Evolutionary conservation across 768 basidiomycete genomes (phyloP), one percentile per base, ranked within the genome.

Genomic region (Mycena vitilis): DNA sequence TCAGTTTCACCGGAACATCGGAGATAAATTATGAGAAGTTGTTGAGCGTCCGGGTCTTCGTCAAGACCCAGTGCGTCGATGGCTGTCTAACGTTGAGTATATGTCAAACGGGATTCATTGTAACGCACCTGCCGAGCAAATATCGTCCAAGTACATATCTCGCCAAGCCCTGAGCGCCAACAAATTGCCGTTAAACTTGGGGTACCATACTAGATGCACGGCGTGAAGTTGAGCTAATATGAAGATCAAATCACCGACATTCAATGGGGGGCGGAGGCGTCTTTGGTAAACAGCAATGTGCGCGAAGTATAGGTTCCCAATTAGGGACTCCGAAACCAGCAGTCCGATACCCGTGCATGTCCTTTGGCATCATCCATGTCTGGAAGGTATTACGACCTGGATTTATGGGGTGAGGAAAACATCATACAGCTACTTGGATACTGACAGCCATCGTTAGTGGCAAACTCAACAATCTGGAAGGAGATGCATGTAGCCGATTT

Each of bases 331-430:
- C 51, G 36, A 71, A 71, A 12, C 71, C 71, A 40, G 67, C 52
- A 10, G 51, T 66, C 22, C 71, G 67, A 63, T 71, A 71, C 0
- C 60, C 63, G 37, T 71, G 67, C 51, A 71, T 44, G 51, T 71
- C 71, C 38, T 63, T 71, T 20, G 71, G 71, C 66, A 65, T 58
- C 71, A 69, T 68, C 67, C 63, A 68, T 6, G 71, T 72, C 42
- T 72, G 67, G 40, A 66, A 72, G 8, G 67, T 72, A 42, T 72
- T 72, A 22, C 67, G 64, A 25, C 60, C 71, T 72, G 36, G n/a
- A 63, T 52, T 47, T 34, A 52, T 37, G 52, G 62, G 49, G 54
- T 52, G 20, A 62, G 55, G 23, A 25, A 7, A 25, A 48, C 30
- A 38, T 23, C 54, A 20, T 22, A 11, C 8, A 4, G n/a, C 48